Evolutionary conservation across 306 rosid genomes (phyloP).

Genomic region (Sophora flavescens): DNA sequence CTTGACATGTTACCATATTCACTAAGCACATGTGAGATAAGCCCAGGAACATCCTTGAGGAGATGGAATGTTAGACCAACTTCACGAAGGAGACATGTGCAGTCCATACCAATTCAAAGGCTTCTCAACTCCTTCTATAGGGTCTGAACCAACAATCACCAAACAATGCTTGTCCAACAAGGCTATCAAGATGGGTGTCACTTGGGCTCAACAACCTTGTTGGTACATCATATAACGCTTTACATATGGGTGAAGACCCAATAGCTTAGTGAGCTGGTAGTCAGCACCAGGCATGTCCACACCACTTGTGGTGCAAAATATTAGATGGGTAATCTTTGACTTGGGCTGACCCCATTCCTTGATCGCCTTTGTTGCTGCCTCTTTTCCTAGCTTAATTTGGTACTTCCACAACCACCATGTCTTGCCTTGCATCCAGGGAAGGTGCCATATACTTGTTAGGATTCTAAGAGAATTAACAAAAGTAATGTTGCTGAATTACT

Average conservation of each 20-base stretch:
- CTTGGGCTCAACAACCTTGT: constrained; percentile 44
- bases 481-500: no score
- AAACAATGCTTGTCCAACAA: constrained; percentile 45
- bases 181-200: constrained; percentile 48
- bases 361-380: constrained; percentile 51
- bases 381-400: constrained; percentile 50
- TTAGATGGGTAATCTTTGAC: constrained; percentile 45
- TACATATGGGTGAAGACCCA: constrained; percentile 40
- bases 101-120: constrained; percentile 44
- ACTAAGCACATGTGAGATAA: constrained; percentile 43
- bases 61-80: constrained; percentile 43
- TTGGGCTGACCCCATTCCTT: constrained; percentile 45
- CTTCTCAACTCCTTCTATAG: constrained; percentile 29
- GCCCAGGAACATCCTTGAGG: constrained; percentile 45
- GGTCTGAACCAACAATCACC: constrained; percentile 48
- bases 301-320: constrained; percentile 49
- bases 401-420: constrained; percentile 52
- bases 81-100: constrained; percentile 49
- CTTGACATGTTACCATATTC: constrained; percentile 53
- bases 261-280: constrained; percentile 48
- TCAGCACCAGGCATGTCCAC: constrained; percentile 54
- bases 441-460: constrained; percentile 59
- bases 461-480: no score
- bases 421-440: constrained; percentile 51
- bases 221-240: constrained; percentile 57